A percentile compares a stretch with the other conserved stretches of the same genome.
These are phyloP conservation scores for Cladosporium sp. DNA, from an alignment of 2,329 filamentous ascomycete species.

Conservation along the genomic window DNA sequence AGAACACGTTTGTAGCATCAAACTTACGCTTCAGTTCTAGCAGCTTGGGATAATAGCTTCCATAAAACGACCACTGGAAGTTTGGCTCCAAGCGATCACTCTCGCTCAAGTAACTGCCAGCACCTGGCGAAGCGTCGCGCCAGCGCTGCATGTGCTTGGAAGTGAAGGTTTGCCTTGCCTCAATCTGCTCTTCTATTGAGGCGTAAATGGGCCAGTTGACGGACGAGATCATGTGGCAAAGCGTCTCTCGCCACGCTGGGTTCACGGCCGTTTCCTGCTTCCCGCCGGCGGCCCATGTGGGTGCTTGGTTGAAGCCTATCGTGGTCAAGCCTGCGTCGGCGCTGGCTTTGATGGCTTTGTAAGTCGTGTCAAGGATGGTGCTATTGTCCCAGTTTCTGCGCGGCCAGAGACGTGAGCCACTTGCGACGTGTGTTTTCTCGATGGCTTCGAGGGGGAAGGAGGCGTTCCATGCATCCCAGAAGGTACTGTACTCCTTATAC, in stretches of 20 bases:
- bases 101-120: conserved; percentile 46
- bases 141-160: conserved; percentile 14
- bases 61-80: conserved; percentile 28
- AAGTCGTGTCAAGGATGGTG: conserved; percentile 11
- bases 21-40: conserved; percentile 28
- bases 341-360: not conserved
- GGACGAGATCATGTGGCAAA: conserved; percentile 13
- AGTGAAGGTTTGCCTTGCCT: conserved; percentile 10
- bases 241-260: conserved; percentile 12
- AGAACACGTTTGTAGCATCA: conserved; percentile 20
- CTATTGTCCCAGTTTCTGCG: conserved; percentile 11
- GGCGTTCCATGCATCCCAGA: conserved; percentile 15
- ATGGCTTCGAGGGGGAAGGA: conserved; percentile 16
- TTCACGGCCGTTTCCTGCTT: conserved; percentile 13
- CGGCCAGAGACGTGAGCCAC: conserved; percentile 13
- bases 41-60: conserved; percentile 26
- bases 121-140: conserved; percentile 38
- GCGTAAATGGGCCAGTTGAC: not conserved
- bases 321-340: conserved; percentile 11
- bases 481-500: conserved; percentile 7
- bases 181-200: not conserved
- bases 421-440: conserved; percentile 5
- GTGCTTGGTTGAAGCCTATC: conserved; percentile 14
- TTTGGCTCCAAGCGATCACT: conserved; percentile 34
- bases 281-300: not conserved